These are phyloP conservation scores for Fonsecaea multimorphosa DNA, from an alignment of 2,329 filamentous ascomycete genomes.

Conservation along the genomic window DNA sequence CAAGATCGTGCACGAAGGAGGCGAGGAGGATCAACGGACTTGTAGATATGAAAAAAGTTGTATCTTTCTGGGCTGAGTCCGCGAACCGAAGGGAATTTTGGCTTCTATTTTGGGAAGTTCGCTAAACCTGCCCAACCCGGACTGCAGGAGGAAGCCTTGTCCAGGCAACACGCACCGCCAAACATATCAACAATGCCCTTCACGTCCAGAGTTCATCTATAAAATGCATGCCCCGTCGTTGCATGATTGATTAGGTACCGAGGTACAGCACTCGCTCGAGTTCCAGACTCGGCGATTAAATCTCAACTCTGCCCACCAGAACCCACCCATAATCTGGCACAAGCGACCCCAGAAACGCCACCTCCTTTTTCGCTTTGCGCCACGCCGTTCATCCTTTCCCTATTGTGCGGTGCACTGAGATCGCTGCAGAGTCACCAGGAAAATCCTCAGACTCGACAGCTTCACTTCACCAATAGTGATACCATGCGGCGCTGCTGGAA, in stretches of 20 bases:
- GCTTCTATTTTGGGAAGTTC: background rate
- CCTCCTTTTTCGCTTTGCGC: background rate
- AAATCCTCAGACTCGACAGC: background rate
- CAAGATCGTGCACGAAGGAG: background rate
- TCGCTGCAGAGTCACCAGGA: background rate
- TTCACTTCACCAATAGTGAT: background rate
- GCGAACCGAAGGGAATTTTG: background rate
- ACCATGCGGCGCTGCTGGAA: background rate
- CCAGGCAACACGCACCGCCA: background rate
- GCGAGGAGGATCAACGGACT: background rate
- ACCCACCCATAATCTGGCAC: constrained; percentile 3
- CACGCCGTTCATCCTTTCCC: background rate
- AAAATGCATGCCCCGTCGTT: no score
- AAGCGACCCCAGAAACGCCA: background rate
- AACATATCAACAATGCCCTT: background rate
- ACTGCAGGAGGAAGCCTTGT: background rate
- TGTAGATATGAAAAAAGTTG: background rate
- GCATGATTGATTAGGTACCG: background rate
- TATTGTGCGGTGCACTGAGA: background rate
- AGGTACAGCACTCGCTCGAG: background rate
- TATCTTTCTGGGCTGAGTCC: background rate
- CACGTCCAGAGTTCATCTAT: background rate
- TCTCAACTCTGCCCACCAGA: background rate
- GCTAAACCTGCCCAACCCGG: background rate
- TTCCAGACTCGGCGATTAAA: background rate